Base-by-base conservation (phyloP, 2,329 filamentous ascomycete species). In the Stachybotrys echinatus region DNA sequence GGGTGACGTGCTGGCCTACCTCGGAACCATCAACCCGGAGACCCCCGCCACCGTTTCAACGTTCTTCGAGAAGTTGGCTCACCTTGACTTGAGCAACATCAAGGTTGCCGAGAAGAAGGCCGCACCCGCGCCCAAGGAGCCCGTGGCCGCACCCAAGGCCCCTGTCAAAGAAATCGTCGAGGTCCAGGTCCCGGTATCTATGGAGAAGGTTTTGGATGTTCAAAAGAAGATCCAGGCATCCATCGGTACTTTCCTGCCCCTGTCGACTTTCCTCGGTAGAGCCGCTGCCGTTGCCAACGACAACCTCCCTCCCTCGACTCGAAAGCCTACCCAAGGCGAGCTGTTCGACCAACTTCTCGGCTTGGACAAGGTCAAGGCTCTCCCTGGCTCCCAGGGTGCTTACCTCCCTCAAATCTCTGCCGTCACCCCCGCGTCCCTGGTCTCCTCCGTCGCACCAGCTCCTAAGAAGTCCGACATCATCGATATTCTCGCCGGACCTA, bases 71-170 rank as follows among this genome's bases (percentile, higher is more conserved):
- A 86, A 90, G 68, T 82, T 94, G 45, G 75, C 81, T 40, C 90
- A 95, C 68, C 83, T 99, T 48, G 92, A 99, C 67, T 83, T 99
- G 21, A 94, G 88, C 75, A 96, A 97, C 75, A 92, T 97, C 75
- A 95, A 95, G 75, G 73, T 92, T 52, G 86, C 85, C 45, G 68
- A 74, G 49, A 74, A 75, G 63, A 76, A 78, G 65, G 59, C 60
- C 31, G 53, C 70, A 31, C 62, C 72, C 50, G 68, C 70, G 21
- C 59, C 61, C 57, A 61, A 71, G 48, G 65, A 71, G 48, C 64
- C 68, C 37, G 65, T 67, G 20, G 65, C 68, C 14, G 64, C 68
- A 7, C 62, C 73, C 42, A 66, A 72, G 39, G 65, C 69, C 23
- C 66, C 74, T 14, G 64, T 76, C 12, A 70, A 76, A 34, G 64